These are phyloP conservation scores for Cucumis melo DNA, from an alignment of 306 rosid genomes.

Conservation along the genomic window DNA sequence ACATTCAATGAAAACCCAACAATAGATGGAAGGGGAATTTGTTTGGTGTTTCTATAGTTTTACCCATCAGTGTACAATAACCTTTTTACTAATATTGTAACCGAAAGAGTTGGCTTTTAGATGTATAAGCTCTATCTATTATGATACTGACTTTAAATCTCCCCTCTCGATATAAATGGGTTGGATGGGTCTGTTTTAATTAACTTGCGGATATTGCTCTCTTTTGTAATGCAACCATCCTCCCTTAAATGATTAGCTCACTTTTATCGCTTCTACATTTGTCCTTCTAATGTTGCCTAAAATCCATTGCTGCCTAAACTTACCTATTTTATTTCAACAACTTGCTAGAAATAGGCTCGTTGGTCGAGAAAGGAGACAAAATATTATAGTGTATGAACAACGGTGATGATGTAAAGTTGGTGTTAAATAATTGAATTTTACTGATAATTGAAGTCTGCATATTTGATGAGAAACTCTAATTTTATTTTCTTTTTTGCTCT, in stretches of 20 bases:
- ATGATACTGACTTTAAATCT: neutral
- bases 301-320: neutral
- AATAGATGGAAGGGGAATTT: slow-evolving; percentile 58
- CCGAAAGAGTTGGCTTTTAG: slow-evolving; percentile 13
- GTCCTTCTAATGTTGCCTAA: neutral
- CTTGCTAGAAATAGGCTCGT: too few species aligned
- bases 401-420: too few species aligned
- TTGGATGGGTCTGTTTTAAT: slow-evolving; percentile 3
- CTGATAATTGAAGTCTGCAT: too few species aligned
- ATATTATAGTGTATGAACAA: neutral
- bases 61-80: slow-evolving; percentile 43
- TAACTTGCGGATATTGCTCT: slow-evolving; percentile 1
- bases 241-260: slow-evolving; percentile 1
- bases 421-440: too few species aligned
- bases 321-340: neutral
- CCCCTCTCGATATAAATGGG: slow-evolving; percentile 1
- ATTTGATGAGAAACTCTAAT: too few species aligned
- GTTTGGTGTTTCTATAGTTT: slow-evolving; percentile 46
- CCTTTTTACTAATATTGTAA: slow-evolving; percentile 7
- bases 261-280: neutral
- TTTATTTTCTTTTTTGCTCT: too few species aligned
- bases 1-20: slow-evolving; percentile 36
- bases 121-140: slow-evolving; percentile 5
- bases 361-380: neutral
- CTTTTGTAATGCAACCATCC: slow-evolving; percentile 4